Conservation (phyloP, 139 green algal genomes). For the Trebouxia sp. region DNA sequence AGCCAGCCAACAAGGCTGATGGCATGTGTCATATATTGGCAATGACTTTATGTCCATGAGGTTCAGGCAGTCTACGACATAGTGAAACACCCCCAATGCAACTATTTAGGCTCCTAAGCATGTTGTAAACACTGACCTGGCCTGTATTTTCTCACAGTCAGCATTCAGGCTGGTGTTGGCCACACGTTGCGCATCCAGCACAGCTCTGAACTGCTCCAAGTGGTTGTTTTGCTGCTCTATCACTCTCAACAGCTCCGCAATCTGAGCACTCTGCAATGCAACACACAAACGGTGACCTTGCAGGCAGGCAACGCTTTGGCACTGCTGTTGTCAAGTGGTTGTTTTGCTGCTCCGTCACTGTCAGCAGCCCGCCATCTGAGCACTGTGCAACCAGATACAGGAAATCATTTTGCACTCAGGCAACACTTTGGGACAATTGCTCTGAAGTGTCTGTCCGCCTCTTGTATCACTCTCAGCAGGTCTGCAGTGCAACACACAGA, state of each 20-base stretch:
- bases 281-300: neutral
- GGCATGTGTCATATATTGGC: too few species aligned
- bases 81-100: neutral
- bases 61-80: too few species aligned
- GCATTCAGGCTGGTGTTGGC: neutral
- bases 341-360: neutral
- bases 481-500: neutral
- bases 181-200: neutral
- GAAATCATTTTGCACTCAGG: neutral
- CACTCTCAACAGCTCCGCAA: neutral
- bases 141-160: constrained; percentile 6
- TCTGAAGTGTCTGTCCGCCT: neutral
- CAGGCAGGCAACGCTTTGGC: neutral
- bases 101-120: neutral
- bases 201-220: neutral
- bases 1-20: too few species aligned
- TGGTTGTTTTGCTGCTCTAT: constrained; percentile 16
- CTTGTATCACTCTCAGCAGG: neutral
- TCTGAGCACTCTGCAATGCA: neutral
- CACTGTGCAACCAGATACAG: neutral
- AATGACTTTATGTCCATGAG: too few species aligned
- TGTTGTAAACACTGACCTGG: neutral
- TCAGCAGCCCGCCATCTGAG: neutral
- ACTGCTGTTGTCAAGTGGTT: neutral
- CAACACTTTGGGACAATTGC: neutral